phyloP scores from a whole-genome alignment of 2,329 filamentous ascomycete genomes.

The Colletotrichum sp. region DNA sequence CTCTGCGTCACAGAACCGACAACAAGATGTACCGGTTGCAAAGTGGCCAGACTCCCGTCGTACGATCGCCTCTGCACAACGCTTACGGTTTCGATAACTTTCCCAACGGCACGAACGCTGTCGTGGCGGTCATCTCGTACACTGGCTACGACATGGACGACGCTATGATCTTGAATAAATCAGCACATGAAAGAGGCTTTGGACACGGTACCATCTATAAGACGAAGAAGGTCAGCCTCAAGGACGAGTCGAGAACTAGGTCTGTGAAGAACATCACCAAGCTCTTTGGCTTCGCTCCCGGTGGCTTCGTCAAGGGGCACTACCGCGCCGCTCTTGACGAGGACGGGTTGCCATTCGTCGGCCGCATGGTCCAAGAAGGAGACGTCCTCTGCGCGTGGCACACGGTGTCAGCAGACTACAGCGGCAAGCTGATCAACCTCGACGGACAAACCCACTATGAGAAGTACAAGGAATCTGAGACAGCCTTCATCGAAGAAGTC shows the following conservation, averaged over 20 bases:
- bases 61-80: slow-evolving; percentile 91
- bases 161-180: slow-evolving; percentile 99
- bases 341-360: slow-evolving; percentile 85
- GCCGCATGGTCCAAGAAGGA: slow-evolving; percentile 78
- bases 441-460: slow-evolving; percentile 87
- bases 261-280: slow-evolving; percentile 75
- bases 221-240: slow-evolving; percentile 88
- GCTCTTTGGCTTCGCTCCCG: slow-evolving; percentile 90
- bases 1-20: slow-evolving; percentile 86
- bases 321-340: slow-evolving; percentile 79
- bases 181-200: slow-evolving; percentile 92
- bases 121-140: slow-evolving; percentile 98
- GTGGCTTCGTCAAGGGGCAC: slow-evolving; percentile 72
- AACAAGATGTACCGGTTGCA: slow-evolving; percentile 97
- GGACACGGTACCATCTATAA: slow-evolving; percentile 98
- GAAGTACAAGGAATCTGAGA: slow-evolving; percentile 93
- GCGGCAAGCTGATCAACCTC: slow-evolving; percentile 80
- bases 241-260: slow-evolving; percentile 75
- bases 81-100: slow-evolving; percentile 98
- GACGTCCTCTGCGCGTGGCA: slow-evolving; percentile 91
- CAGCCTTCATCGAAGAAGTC: slow-evolving; percentile 90
- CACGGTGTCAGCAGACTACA: slow-evolving; percentile 81
- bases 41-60: slow-evolving; percentile 94
- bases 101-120: slow-evolving; percentile 92
- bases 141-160: slow-evolving; percentile 99